Evolutionary conservation across 257 asterid species (phyloP).

Genomic region (Echium plantagineum): DNA sequence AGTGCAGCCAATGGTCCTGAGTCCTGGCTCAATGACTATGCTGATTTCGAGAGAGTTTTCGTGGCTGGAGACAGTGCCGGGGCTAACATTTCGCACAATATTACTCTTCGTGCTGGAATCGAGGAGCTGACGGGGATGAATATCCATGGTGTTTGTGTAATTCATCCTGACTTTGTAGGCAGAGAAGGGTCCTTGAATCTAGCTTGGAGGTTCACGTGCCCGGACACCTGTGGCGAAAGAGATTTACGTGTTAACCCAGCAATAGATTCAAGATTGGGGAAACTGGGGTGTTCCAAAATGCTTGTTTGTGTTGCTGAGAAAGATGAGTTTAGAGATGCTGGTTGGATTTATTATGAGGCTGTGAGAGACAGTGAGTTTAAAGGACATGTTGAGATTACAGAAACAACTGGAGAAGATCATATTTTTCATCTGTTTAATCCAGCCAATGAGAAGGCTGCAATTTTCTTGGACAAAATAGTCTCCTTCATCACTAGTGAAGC

Average conservation of each 20-base stretch:
- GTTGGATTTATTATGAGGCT: constrained; percentile 33
- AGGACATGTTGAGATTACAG: constrained; percentile 50
- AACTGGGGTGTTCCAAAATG: constrained; percentile 48
- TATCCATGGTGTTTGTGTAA: constrained; percentile 22
- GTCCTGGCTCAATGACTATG: constrained; percentile 27
- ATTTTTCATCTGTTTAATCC: constrained; percentile 38
- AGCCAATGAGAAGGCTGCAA: constrained; percentile 25
- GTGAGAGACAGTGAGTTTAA: constrained; percentile 57
- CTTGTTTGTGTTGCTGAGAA: constrained; percentile 49
- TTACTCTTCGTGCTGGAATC: constrained; percentile 21
- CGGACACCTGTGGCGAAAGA: constrained; percentile 34
- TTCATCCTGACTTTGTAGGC: constrained; percentile 22
- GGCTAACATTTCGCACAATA: constrained; percentile 26
- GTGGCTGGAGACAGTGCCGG: constrained; percentile 40
- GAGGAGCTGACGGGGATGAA: constrained; percentile 9
- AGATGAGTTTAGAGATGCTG: constrained; percentile 40
- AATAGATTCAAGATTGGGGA: constrained; percentile 45
- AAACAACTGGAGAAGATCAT: constrained; percentile 48
- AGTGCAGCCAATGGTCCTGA: constrained; percentile 8
- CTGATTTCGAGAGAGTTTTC: constrained; percentile 21
- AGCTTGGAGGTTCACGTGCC: constrained; percentile 36
- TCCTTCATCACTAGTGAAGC: constrained; percentile 9
- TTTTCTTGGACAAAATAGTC: constrained; percentile 22
- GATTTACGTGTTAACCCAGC: constrained; percentile 67
- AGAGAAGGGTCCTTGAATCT: constrained; percentile 18